These are phyloP conservation scores for Aspergillus bertholletiae DNA, from an alignment of 495 filamentous ascomycete genomes.

Conservation along the genomic window DNA sequence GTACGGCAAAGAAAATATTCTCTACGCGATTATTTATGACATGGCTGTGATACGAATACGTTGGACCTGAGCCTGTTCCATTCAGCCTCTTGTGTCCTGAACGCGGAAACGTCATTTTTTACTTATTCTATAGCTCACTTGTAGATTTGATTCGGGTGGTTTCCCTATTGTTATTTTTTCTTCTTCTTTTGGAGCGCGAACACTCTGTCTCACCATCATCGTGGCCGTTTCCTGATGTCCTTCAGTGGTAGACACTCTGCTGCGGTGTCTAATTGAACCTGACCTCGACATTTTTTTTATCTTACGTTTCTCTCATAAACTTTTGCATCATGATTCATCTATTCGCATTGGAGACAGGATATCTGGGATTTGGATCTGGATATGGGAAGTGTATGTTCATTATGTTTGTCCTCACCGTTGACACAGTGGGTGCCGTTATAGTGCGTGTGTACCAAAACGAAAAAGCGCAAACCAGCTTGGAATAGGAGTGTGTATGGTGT, in stretches of 20 bases:
- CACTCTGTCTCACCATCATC: constrained; percentile 2
- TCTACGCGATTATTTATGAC: not conserved
- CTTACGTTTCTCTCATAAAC: not conserved
- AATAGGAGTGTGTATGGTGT: constrained; percentile 1
- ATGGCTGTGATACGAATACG: not conserved
- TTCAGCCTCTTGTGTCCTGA: constrained; percentile 9
- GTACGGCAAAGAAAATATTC: not conserved
- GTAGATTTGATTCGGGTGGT: constrained; percentile 17
- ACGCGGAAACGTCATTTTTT: constrained; percentile 7
- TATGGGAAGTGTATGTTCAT: constrained; percentile 8
- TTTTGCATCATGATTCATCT: constrained; percentile 2
- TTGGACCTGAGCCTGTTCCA: constrained; percentile 5
- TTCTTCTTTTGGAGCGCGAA: constrained; percentile 12
- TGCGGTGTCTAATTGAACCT: constrained; percentile 1
- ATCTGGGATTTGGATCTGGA: constrained; percentile 10
- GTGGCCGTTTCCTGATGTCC: not conserved
- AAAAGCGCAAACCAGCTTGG: constrained; percentile 12
- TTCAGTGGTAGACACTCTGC: not conserved
- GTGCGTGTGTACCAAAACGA: constrained; percentile 21
- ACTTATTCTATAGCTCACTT: constrained; percentile 3
- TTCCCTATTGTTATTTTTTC: constrained; percentile 7
- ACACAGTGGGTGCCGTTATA: not conserved
- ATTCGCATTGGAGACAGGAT: constrained; percentile 15
- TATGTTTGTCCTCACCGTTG: not conserved
- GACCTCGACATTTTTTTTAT: constrained; percentile 1